Percentiles rank a stretch among this genome's conserved stretches.
phyloP scores from a whole-genome alignment of 2,329 filamentous ascomycete species.

The Ascochyta rabiei region DNA sequence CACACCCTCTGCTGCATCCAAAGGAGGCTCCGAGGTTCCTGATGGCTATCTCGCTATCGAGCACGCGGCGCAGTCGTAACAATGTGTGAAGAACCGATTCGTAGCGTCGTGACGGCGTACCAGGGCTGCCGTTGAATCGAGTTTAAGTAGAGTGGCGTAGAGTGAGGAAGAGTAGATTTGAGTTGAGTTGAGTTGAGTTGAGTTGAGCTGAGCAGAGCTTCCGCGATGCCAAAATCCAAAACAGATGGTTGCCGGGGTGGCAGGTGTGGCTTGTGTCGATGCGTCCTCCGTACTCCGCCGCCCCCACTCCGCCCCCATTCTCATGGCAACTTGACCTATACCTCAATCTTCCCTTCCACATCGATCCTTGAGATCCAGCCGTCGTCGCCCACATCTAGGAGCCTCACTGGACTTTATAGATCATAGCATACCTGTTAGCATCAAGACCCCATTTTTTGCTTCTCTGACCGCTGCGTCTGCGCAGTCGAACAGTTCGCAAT shows the following conservation, averaged over 20 bases:
- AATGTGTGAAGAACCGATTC: background rate
- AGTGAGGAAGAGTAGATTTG: background rate
- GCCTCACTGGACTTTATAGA: too few species aligned
- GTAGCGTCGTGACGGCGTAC: conserved; percentile 8
- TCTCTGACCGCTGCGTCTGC: too few species aligned
- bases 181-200: conserved; percentile 8
- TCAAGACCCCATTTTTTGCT: too few species aligned
- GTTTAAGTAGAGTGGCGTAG: too few species aligned
- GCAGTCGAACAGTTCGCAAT: too few species aligned
- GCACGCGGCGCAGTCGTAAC: background rate
- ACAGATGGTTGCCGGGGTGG: conserved; percentile 9
- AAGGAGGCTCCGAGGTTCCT: background rate
- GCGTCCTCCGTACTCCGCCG: background rate
- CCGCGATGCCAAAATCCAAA: conserved; percentile 2
- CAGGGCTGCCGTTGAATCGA: background rate
- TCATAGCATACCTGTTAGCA: too few species aligned
- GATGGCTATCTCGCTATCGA: background rate
- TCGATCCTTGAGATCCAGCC: too few species aligned
- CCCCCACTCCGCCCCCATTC: background rate
- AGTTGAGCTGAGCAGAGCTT: background rate
- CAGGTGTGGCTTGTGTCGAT: background rate
- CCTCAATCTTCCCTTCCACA: too few species aligned
- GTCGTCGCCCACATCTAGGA: too few species aligned
- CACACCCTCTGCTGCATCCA: too few species aligned
- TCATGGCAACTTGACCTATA: too few species aligned